Conservation (phyloP, 192 early-diverging fungal genomes). For the Spizellomyces punctatus region DNA sequence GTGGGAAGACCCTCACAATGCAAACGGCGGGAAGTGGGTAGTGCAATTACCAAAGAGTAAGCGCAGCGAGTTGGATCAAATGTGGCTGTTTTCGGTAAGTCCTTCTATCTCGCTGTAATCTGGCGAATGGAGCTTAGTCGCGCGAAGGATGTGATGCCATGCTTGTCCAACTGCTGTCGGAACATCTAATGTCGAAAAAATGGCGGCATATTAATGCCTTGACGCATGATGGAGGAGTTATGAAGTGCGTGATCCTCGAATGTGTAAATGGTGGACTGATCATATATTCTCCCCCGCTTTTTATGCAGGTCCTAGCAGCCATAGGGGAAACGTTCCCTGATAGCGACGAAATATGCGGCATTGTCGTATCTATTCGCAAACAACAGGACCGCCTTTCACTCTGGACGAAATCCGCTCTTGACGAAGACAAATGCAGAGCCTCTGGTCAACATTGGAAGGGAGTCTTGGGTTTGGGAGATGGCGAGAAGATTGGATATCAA, state of each 20-base stretch:
- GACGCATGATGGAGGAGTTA: too few relatives aligned
- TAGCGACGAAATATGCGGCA: constrained; percentile 83
- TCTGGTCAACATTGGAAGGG: constrained; percentile 39
- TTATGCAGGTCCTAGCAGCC: constrained; percentile 75
- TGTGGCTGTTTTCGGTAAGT: constrained; percentile 69
- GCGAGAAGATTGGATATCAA: constrained; percentile 44
- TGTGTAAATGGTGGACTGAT: too few relatives aligned
- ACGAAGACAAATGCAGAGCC: constrained; percentile 15
- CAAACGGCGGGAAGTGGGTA: constrained; percentile 90
- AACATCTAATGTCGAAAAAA: too few relatives aligned
- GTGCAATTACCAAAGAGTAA: constrained; percentile 71
- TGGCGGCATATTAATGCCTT: too few relatives aligned
- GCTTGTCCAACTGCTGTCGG: too few relatives aligned
- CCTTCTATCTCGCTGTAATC: too few relatives aligned
- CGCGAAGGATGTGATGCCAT: too few relatives aligned
- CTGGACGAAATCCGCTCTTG: constrained; percentile 59
- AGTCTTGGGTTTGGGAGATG: constrained; percentile 21
- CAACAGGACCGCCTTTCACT: constrained; percentile 80
- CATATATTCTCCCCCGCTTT: neutral
- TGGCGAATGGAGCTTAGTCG: too few relatives aligned
- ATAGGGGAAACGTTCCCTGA: constrained; percentile 86
- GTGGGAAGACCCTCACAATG: constrained; percentile 95
- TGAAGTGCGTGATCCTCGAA: too few relatives aligned
- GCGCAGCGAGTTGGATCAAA: constrained; percentile 74
- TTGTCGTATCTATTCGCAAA: constrained; percentile 84